A percentile compares a stretch with the other conserved stretches of the same genome.
These are phyloP conservation scores for Murraya koenigii DNA, from an alignment of 345 rosid species.

Conservation along the genomic window DNA sequence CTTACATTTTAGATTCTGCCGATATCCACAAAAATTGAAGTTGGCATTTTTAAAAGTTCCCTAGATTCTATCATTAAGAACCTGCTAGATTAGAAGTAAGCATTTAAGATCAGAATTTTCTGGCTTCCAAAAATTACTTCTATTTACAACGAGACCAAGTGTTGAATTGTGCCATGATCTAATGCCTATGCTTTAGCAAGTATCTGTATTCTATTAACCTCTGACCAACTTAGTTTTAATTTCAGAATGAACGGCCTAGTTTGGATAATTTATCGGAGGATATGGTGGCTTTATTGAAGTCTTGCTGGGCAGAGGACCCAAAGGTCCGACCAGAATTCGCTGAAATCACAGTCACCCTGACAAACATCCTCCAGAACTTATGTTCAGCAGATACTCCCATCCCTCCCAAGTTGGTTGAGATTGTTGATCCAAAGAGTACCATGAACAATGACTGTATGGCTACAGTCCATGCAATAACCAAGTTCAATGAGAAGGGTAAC, in stretches of 20 bases:
- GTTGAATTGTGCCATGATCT: background rate
- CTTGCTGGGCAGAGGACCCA: conserved; percentile 61
- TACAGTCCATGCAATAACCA: background rate
- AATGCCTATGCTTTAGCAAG: background rate
- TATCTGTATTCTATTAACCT: background rate
- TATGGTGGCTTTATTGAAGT: conserved; percentile 34
- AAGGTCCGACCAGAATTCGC: conserved; percentile 48
- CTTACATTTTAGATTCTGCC: background rate
- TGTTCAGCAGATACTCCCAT: conserved; percentile 12
- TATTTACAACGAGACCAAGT: background rate
- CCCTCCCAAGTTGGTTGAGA: conserved; percentile 13
- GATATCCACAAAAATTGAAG: background rate
- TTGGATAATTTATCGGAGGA: conserved; percentile 38
- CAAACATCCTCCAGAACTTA: conserved; percentile 15
- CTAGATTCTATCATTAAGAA: background rate
- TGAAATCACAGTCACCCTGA: conserved; percentile 35
- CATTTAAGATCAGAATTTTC: background rate
- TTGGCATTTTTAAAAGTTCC: background rate
- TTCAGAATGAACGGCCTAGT: conserved; percentile 57
- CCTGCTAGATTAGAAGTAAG: background rate
- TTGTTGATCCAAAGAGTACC: background rate
- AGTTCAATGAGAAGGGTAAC: conserved; percentile 11
- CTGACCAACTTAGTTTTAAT: background rate
- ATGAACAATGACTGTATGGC: background rate
- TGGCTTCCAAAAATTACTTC: background rate